These are phyloP conservation scores for Lipomyces yamanashiensis DNA, from an alignment of 805 yeast species.

Conservation along the genomic window DNA sequence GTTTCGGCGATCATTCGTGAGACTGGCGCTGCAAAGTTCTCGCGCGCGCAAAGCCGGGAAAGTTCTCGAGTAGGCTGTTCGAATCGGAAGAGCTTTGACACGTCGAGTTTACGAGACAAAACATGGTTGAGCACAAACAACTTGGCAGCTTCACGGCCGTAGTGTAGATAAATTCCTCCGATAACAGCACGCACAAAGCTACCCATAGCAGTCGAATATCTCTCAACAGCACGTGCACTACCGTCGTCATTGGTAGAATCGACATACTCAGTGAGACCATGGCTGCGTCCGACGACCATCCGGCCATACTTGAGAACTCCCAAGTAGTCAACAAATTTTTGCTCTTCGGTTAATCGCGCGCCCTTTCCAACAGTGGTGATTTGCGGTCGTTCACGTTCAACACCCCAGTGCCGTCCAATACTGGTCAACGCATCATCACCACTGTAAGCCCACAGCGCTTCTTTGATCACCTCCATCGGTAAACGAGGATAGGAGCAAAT, in stretches of 20 bases:
- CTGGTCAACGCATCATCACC: slow-evolving; percentile 67
- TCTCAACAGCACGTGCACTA: slow-evolving; percentile 18
- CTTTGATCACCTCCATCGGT: slow-evolving; percentile 76
- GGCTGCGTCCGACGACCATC: slow-evolving; percentile 24
- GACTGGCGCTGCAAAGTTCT: slow-evolving; percentile 73
- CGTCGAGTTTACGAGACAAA: slow-evolving; percentile 78
- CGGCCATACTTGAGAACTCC: slow-evolving; percentile 51
- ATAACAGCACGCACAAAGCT: slow-evolving; percentile 79
- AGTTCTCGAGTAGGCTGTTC: slow-evolving; percentile 86
- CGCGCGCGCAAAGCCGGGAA: slow-evolving; percentile 73
- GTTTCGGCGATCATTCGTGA: slow-evolving; percentile 89
- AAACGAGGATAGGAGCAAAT: slow-evolving; percentile 83
- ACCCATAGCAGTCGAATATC: slow-evolving; percentile 52
- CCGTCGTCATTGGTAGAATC: slow-evolving; percentile 42
- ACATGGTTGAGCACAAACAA: slow-evolving; percentile 74
- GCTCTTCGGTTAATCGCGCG: slow-evolving; percentile 69
- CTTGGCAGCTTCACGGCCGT: slow-evolving; percentile 67
- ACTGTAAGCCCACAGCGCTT: slow-evolving; percentile 75
- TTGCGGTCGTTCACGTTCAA: slow-evolving; percentile 69
- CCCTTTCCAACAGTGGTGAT: neutral
- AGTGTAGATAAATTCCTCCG: slow-evolving; percentile 79
- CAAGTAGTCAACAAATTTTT: slow-evolving; percentile 67
- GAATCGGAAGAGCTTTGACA: slow-evolving; percentile 75
- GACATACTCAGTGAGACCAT: slow-evolving; percentile 54
- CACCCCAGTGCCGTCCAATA: slow-evolving; percentile 84